Percentiles rank a stretch among this genome's conserved stretches.
phyloP scores from a whole-genome alignment of 768 basidiomycete species.

The Leccinellum rugosiceps region DNA sequence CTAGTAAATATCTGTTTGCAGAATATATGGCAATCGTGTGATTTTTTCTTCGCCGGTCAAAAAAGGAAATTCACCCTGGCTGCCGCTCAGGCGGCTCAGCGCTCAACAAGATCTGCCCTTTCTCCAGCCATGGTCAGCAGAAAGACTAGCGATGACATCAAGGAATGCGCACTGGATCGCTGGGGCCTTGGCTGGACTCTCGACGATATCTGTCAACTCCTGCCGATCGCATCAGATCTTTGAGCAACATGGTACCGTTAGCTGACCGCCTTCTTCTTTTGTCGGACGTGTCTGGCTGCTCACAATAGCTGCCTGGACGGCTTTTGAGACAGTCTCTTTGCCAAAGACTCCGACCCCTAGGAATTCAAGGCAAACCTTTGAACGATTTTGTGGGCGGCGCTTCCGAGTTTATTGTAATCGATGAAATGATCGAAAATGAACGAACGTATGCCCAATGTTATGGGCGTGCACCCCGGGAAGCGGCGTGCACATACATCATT shows the following conservation, averaged over 20 bases:
- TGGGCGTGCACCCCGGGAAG: background rate
- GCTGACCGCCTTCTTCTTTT: background rate
- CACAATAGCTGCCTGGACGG: background rate
- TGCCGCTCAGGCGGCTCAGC: no score
- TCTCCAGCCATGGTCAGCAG: background rate
- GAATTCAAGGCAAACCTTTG: constrained; percentile 4
- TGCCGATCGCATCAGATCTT: background rate
- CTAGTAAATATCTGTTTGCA: no score
- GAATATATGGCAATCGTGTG: no score
- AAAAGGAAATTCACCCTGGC: no score
- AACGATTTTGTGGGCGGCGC: background rate
- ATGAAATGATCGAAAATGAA: constrained; percentile 1
- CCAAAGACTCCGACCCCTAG: no score
- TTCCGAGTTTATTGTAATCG: constrained; percentile 1
- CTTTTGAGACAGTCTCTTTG: background rate
- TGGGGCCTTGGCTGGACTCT: background rate
- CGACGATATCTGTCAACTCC: background rate
- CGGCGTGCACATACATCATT: background rate
- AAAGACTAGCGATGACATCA: background rate
- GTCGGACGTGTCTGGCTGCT: background rate
- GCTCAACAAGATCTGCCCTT: no score
- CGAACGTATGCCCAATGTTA: background rate
- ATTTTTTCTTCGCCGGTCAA: no score
- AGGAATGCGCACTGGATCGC: background rate
- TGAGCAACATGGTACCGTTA: background rate